Conservation (phyloP, 371 early-diverging fungal species). For the Lichtheimia corymbifera region DNA sequence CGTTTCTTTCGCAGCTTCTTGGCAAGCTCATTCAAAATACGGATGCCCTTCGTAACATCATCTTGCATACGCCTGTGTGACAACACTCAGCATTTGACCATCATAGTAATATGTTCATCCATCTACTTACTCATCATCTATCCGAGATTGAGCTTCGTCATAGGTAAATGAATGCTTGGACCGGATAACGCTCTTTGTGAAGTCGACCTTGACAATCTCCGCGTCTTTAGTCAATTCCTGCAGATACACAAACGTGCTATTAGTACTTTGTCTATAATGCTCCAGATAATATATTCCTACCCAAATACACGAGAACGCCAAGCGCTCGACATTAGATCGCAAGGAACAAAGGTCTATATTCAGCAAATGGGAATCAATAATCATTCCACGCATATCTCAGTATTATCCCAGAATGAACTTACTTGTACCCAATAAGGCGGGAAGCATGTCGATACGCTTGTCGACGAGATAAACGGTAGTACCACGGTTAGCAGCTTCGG, state of each 20-base stretch:
- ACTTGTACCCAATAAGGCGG: constrained; percentile 84
- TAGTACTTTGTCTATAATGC: too few species aligned
- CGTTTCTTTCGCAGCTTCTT: constrained; percentile 81
- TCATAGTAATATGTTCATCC: not conserved
- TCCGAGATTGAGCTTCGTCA: constrained; percentile 94
- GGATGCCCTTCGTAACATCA: constrained; percentile 81
- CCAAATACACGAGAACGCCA: constrained; percentile 88
- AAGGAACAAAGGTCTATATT: constrained; percentile 85
- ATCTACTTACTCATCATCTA: constrained; percentile 76
- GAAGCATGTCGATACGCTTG: constrained; percentile 98
- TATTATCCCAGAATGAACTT: constrained; percentile 9
- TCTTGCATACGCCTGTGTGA: constrained; percentile 68
- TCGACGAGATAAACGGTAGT: constrained; percentile 96
- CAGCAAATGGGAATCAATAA: constrained; percentile 3
- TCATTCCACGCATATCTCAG: not conserved
- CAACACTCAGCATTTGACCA: not conserved
- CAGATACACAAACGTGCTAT: not conserved
- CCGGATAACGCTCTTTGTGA: constrained; percentile 89
- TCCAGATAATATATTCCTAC: constrained; percentile 13
- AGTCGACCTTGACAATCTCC: constrained; percentile 74
- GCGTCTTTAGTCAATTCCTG: constrained; percentile 73
- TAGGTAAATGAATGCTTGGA: constrained; percentile 96
- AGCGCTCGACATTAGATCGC: constrained; percentile 86
- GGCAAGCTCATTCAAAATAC: constrained; percentile 83
- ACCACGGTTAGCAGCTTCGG: constrained; percentile 87